A percentile compares a stretch with the other conserved stretches of the same genome.
Evolutionary conservation across 495 filamentous ascomycete species (phyloP).

Genomic region (Neurospora intermedia): DNA sequence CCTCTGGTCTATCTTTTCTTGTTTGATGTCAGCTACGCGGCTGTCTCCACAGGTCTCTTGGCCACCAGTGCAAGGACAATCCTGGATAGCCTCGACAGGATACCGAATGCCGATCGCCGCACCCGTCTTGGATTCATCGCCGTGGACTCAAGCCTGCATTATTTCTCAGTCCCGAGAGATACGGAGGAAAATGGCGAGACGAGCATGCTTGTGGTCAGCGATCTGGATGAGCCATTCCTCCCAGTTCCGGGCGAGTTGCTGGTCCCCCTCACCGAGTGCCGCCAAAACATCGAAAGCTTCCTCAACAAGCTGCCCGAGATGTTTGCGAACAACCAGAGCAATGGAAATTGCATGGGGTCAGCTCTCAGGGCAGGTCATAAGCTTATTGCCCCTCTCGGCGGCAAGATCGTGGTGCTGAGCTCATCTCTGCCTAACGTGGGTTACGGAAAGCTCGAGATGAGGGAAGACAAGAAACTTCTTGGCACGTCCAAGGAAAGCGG

Average conservation of each 20-base stretch:
- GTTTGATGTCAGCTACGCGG: conserved; percentile 89
- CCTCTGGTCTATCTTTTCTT: conserved; percentile 97
- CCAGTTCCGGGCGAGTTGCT: conserved; percentile 89
- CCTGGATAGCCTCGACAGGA: conserved; percentile 87
- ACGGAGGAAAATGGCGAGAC: conserved; percentile 70
- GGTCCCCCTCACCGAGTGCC: conserved; percentile 80
- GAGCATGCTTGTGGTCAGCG: conserved; percentile 88
- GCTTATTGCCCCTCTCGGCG: conserved; percentile 83
- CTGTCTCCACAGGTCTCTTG: conserved; percentile 85
- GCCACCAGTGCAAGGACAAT: conserved; percentile 92
- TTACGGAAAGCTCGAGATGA: conserved; percentile 79
- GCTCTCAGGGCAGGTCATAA: conserved; percentile 89
- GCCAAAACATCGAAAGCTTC: conserved; percentile 83
- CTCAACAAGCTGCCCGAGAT: conserved; percentile 85
- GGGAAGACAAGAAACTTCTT: conserved; percentile 93
- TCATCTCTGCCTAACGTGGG: conserved; percentile 87
- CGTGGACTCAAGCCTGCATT: conserved; percentile 89
- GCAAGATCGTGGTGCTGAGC: conserved; percentile 85
- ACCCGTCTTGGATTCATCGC: conserved; percentile 92
- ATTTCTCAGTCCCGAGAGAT: conserved; percentile 88
- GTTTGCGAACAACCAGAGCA: conserved; percentile 90
- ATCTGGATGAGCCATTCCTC: conserved; percentile 94
- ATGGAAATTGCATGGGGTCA: conserved; percentile 81
- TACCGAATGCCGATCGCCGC: conserved; percentile 90
- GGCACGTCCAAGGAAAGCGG: conserved; percentile 85